Evolutionary conservation across 1,139 yeast species (phyloP).

Genomic region (Suhomyces kunorum): DNA sequence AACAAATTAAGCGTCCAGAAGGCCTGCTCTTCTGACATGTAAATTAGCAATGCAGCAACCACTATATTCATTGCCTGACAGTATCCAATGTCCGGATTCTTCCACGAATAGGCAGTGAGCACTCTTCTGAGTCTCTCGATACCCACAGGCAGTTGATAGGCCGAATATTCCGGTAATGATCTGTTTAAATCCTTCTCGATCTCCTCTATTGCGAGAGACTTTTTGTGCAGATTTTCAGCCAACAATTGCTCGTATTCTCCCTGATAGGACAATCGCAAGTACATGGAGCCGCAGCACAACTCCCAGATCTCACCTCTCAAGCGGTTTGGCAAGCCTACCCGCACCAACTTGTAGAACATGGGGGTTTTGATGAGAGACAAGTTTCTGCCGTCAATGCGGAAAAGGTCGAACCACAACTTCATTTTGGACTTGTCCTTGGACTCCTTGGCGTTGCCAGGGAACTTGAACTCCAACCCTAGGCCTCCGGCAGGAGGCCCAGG

Average conservation of each 20-base stretch:
- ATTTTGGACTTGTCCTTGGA: conserved; percentile 81
- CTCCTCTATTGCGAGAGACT: conserved; percentile 87
- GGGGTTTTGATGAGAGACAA: conserved; percentile 73
- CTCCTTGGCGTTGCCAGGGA: conserved; percentile 85
- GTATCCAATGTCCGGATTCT: conserved; percentile 94
- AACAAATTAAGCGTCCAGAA: conserved; percentile 87
- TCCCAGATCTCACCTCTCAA: conserved; percentile 98
- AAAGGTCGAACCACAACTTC: conserved; percentile 92
- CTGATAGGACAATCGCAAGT: conserved; percentile 62
- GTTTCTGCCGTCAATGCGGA: conserved; percentile 81
- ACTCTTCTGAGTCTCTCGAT: conserved; percentile 82
- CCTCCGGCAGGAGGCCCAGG: conserved; percentile 77
- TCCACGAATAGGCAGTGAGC: conserved; percentile 93
- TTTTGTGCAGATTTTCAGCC: conserved; percentile 58
- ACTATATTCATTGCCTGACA: conserved; percentile 99
- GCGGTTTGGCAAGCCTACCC: conserved; percentile 91
- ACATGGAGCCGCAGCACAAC: conserved; percentile 83
- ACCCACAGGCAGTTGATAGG: conserved; percentile 86
- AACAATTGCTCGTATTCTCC: conserved; percentile 61
- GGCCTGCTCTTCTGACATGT: conserved; percentile 96
- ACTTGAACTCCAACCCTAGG: conserved; percentile 75
- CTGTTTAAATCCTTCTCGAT: conserved; percentile 94
- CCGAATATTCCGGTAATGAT: conserved; percentile 93
- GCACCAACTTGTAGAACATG: conserved; percentile 74
- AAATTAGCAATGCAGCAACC: conserved; percentile 87